Conservation (phyloP, 768 basidiomycete genomes). For the Amanita inopinata region DNA sequence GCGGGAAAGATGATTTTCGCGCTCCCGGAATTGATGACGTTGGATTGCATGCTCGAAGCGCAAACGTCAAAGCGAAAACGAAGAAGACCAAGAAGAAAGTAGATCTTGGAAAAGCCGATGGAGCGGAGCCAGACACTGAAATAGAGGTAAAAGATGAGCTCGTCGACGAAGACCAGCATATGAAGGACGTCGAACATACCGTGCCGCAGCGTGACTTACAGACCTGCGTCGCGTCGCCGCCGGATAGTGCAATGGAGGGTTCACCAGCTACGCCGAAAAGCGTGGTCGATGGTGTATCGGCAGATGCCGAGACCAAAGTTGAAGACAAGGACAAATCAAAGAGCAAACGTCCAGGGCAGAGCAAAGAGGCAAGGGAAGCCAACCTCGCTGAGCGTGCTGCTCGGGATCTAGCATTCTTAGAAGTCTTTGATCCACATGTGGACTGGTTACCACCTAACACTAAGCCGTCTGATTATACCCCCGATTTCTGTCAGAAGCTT, state of each 20-base stretch:
- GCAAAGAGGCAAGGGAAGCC: slow-evolving; percentile 39
- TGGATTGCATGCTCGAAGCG: slow-evolving; percentile 38
- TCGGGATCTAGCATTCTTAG: slow-evolving; percentile 47
- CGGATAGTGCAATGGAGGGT: slow-evolving; percentile 24
- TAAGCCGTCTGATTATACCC: slow-evolving; percentile 67
- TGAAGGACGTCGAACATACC: slow-evolving; percentile 14
- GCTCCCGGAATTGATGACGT: slow-evolving; percentile 67
- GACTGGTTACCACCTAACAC: slow-evolving; percentile 81
- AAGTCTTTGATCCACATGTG: slow-evolving; percentile 57
- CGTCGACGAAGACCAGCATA: slow-evolving; percentile 24
- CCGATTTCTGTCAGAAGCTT: slow-evolving; percentile 78
- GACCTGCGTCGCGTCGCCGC: slow-evolving; percentile 27
- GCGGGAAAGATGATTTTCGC: slow-evolving; percentile 58
- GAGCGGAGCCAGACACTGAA: slow-evolving; percentile 31
- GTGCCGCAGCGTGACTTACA: slow-evolving; percentile 16
- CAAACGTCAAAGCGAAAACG: slow-evolving; percentile 22
- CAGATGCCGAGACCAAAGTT: slow-evolving; percentile 12
- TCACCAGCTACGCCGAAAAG: slow-evolving; percentile 22
- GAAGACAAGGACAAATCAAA: slow-evolving; percentile 23
- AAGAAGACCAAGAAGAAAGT: slow-evolving; percentile 36
- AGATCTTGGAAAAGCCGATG: slow-evolving; percentile 26
- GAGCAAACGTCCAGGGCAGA: slow-evolving; percentile 27
- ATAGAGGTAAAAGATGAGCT: slow-evolving; percentile 40
- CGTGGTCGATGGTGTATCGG: slow-evolving; percentile 11
- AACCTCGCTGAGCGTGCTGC: slow-evolving; percentile 37